phyloP scores from a whole-genome alignment of 257 asterid genomes.

The Solanum appendiculatum region DNA sequence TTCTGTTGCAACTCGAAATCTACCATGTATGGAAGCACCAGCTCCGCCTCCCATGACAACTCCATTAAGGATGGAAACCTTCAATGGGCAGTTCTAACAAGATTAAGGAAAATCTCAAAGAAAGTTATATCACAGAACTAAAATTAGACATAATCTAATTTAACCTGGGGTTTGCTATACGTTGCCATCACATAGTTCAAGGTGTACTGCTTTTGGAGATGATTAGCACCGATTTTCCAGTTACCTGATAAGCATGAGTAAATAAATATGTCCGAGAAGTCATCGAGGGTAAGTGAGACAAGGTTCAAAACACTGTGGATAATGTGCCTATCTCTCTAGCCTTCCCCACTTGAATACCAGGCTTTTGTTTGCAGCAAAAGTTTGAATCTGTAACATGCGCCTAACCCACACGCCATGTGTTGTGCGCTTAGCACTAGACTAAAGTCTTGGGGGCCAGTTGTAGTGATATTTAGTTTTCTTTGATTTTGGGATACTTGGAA shows the following conservation, averaged over 20 bases:
- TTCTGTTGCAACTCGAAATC: slow-evolving; percentile 87
- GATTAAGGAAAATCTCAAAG: background rate
- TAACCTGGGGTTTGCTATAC: slow-evolving; percentile 74
- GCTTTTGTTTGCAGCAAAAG: no score
- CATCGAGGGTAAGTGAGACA: no score
- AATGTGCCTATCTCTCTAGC: no score
- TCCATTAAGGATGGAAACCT: slow-evolving; percentile 93
- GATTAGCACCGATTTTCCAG: slow-evolving; percentile 51
- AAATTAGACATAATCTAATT: background rate
- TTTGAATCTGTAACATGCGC: no score
- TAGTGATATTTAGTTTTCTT: no score
- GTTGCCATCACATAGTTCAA: slow-evolving; percentile 78
- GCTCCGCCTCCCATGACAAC: slow-evolving; percentile 99
- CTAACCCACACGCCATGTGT: no score
- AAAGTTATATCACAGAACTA: background rate
- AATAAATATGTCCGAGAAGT: background rate
- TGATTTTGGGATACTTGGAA: no score
- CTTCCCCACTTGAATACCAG: no score
- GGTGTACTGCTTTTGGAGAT: slow-evolving; percentile 37
- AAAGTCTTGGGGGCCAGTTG: background rate
- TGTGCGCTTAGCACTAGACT: no score
- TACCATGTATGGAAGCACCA: slow-evolving; percentile 78
- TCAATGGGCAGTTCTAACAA: background rate
- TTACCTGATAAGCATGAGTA: slow-evolving; percentile 33
- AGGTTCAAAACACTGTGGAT: no score